phyloP scores from a whole-genome alignment of 805 yeast species.

The Komagataella phaffii region DNA sequence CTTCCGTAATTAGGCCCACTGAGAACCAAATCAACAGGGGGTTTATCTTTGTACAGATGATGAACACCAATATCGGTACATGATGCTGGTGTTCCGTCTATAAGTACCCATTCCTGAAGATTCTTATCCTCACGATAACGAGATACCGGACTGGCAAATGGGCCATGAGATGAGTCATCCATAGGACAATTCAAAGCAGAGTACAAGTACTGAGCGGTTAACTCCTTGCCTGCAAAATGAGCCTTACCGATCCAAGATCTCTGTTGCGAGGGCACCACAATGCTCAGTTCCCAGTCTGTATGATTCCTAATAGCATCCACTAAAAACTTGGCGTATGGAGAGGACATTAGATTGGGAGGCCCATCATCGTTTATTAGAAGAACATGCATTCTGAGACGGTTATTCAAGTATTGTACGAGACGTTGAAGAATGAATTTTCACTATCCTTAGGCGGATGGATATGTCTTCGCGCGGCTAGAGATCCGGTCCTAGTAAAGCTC shows the following conservation, averaged over 20 bases:
- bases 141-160: constrained; percentile 39
- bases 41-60: constrained; percentile 39
- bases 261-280: constrained; percentile 76
- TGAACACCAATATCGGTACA: constrained; percentile 85
- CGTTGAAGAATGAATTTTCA: neutral
- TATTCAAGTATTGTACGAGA: neutral
- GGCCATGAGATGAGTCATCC: constrained; percentile 53
- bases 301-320: constrained; percentile 49
- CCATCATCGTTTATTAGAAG: constrained; percentile 88
- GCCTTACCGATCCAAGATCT: constrained; percentile 98
- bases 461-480: neutral
- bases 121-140: constrained; percentile 21
- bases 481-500: neutral
- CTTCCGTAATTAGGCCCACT: constrained; percentile 97
- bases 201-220: constrained; percentile 52
- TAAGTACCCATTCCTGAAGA: constrained; percentile 69
- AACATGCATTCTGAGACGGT: neutral
- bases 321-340: constrained; percentile 77
- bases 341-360: constrained; percentile 64
- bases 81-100: constrained; percentile 94
- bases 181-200: constrained; percentile 28
- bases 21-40: constrained; percentile 70
- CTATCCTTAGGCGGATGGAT: neutral
- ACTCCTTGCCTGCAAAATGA: constrained; percentile 68
- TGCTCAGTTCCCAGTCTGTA: constrained; percentile 78